Conservation (phyloP, 2,329 filamentous ascomycete genomes). For the Calonectria pteridis region DNA sequence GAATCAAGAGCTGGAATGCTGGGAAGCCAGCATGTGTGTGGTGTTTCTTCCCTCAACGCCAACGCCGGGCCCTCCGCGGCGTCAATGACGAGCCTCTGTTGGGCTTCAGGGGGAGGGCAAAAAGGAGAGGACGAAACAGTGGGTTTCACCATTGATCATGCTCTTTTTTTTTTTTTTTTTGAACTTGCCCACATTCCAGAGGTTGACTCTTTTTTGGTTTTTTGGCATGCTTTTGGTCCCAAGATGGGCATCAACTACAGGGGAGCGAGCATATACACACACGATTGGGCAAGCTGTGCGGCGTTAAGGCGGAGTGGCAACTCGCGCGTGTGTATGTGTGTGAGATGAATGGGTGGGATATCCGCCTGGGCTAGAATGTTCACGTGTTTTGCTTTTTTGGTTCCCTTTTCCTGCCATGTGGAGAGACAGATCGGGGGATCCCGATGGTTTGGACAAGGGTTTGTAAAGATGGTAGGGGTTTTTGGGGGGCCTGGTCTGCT, state of each 20-base stretch:
- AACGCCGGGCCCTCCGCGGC: background rate
- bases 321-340: background rate
- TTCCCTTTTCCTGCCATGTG: background rate
- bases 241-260: background rate
- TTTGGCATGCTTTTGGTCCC: background rate
- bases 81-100: background rate
- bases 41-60: background rate
- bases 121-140: background rate
- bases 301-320: background rate
- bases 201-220: background rate
- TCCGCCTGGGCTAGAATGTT: background rate
- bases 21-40: background rate
- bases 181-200: background rate
- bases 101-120: background rate
- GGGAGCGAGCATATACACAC: too few relatives aligned
- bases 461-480: too few relatives aligned
- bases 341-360: background rate
- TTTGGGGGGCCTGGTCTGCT: background rate
- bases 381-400: constrained; percentile 12
- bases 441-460: constrained; percentile 28
- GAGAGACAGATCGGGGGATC: constrained; percentile 34
- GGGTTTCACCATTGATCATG: constrained; percentile 13
- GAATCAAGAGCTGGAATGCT: constrained; percentile 27
- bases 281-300: background rate
- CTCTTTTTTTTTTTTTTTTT: background rate